Evolutionary conservation across 2,329 filamentous ascomycete genomes (phyloP).

Genomic region (Ophiostoma triangulosporum): DNA sequence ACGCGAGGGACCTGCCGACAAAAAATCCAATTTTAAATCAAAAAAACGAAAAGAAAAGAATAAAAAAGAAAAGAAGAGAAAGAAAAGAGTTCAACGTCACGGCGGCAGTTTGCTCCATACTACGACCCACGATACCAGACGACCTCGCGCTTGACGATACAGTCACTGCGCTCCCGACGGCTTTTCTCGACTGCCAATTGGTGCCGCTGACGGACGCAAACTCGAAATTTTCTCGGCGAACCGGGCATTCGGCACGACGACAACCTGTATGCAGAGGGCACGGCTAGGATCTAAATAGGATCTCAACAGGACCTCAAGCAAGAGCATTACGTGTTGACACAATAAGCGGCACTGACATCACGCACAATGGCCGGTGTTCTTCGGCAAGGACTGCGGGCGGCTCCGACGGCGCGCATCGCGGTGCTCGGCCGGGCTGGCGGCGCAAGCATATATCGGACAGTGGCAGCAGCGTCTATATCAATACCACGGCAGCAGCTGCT

Average conservation of each 20-base stretch:
- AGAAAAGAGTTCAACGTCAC: background rate
- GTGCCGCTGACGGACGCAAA: background rate
- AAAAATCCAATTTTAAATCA: background rate
- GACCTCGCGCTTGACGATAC: background rate
- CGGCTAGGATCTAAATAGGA: no score
- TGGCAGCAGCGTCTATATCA: background rate
- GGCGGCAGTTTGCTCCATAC: background rate
- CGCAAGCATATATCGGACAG: background rate
- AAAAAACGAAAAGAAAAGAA: background rate
- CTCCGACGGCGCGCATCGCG: background rate
- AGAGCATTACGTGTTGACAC: no score
- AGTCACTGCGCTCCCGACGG: background rate
- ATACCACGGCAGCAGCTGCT: background rate
- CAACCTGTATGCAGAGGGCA: background rate
- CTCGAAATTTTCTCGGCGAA: background rate
- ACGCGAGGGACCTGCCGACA: background rate
- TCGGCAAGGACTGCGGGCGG: constrained; percentile 4
- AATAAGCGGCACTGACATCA: no score
- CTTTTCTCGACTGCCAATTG: background rate
- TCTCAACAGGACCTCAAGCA: no score
- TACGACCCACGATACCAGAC: background rate
- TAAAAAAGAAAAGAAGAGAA: background rate
- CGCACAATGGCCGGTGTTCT: constrained; percentile 6
- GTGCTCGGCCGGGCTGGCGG: background rate
- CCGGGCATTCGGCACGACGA: background rate